Base-by-base conservation (phyloP, 805 yeast genomes). In the Candida oleophila region DNA sequence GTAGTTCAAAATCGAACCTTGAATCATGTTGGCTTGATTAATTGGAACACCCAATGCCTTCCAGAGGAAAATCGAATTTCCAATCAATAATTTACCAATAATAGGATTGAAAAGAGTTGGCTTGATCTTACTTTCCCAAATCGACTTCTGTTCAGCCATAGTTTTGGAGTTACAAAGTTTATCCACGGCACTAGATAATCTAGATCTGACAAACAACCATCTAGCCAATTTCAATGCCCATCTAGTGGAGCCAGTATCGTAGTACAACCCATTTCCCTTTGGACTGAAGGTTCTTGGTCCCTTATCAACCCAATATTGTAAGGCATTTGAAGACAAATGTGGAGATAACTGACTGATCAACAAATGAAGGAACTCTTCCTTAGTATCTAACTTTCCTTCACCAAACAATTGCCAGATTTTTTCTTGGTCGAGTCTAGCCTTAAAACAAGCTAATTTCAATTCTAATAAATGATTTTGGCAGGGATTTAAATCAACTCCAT, bases 41-140 rank as follows among this genome's bases (percentile, higher is more conserved):
- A 83, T 80, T 4, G 95, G 96, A 41, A 87, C 96, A n/a, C 96
- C 95, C 20, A 88, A 73, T 0, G 95, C 95, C 61, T 85, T 87
- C 96, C 96, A 87, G 48, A 88, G 71, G 62, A 87, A 87, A n/a
- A 87, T 63, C 18, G 92, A 91, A 63, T 87, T 88, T n/a, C 90
- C 90, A 37, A 88, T 77, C 43, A 88, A 68, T 22, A 85, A 57
- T 43, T 80, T 79, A 15, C 87, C 82, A 45, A 87, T 83, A 43
- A 85, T 54, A 18, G 88, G 87, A 57, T 84, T 85, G 67, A 86
- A 80, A 41, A 88, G 71, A 3, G 85, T 79, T 3, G 94, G 94
- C 51, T 82, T 80, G 45, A 87, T 75, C 41, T 73, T 72, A 1
- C 65, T 60, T 44, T 79, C 68, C 92, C 94, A 88, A 47, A 88